Evolutionary conservation across 345 rosid species (phyloP), one percentile per base, ranked within the genome.

Genomic region (Syzygium oleosum): DNA sequence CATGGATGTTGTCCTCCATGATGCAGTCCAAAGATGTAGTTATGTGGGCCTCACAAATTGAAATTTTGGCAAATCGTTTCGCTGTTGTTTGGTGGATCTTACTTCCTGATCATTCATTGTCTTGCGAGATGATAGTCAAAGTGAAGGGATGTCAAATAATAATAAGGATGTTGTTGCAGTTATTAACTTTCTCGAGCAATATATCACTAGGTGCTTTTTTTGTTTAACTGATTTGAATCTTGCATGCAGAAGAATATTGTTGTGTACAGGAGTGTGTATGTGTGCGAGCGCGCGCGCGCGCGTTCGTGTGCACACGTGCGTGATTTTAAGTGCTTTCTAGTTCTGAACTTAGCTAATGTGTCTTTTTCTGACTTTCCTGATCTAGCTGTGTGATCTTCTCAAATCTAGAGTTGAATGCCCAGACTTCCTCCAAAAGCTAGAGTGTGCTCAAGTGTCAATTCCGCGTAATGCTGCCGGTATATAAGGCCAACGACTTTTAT

Each of bases 311-410:
- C 46, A 43, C 46, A 6, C 46, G 2, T n/a, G 3, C 14, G 4
- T 38, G 25, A 73, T 38, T 11, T 38, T 38, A 38, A 73, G 49
- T 73, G 49, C 46, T 49, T 9, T 73, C 23, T 73, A 19, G 80
- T 38, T 73, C 80, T 38, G 49, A 38, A 73, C 49, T 73, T 73
- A 73, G 27, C 80, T 73, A 73, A 73, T 21, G 12, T 73, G 49
- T 73, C 49, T 73, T 73, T 5, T 5, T 73, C 80, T 73, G 14
- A 12, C 49, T 73, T 73, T 73, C 80, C 43, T 43, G 51, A 85
- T 92, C 94, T 95, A 98, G 99, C 92, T 98, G 84, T 94, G 97
- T 34, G 92, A 94, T 87, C 97, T 96, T 91, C 95, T 96, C 52
- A 95, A 93, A 90, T 96, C 99, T 63, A 94, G 98, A 92, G 94